Conservation (phyloP, 306 rosid species). For the Canavalia ensiformis region DNA sequence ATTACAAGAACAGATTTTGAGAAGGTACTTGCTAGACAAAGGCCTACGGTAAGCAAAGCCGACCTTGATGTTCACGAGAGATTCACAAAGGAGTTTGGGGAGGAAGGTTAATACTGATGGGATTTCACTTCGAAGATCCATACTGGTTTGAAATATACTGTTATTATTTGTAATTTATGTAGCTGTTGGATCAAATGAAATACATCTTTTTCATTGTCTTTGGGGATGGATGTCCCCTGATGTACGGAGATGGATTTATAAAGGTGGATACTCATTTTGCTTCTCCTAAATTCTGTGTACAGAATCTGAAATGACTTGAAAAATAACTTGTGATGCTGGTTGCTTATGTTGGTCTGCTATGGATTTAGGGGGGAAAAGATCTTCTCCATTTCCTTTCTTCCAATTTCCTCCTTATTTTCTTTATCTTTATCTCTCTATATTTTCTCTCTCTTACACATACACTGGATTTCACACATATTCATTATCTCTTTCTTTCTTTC, state of each 20-base stretch:
- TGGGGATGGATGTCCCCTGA: conserved; percentile 53
- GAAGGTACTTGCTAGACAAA: conserved; percentile 94
- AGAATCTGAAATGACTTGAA: conserved; percentile 48
- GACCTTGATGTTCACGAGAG: conserved; percentile 95
- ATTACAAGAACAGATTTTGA: conserved; percentile 88
- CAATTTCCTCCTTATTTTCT: too few relatives aligned
- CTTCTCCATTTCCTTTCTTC: too few relatives aligned
- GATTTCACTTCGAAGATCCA: conserved; percentile 51
- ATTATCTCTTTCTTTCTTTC: too few relatives aligned
- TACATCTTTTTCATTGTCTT: conserved; percentile 50
- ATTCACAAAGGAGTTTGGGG: conserved; percentile 97
- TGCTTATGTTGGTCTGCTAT: conserved; percentile 31
- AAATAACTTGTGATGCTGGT: conserved; percentile 42
- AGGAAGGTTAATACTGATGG: conserved; percentile 84
- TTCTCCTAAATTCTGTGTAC: conserved; percentile 65
- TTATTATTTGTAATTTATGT: conserved; percentile 57
- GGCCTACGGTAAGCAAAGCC: conserved; percentile 95
- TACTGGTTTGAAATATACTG: conserved; percentile 46
- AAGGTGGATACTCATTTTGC: conserved; percentile 53
- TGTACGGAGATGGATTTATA: conserved; percentile 62
- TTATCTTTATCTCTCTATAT: too few relatives aligned
- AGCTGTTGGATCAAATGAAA: conserved; percentile 57
- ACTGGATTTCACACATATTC: too few relatives aligned
- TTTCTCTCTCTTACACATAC: too few relatives aligned
- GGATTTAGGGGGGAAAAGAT: not conserved